Evolutionary conservation across 108 stramenopile genomes (phyloP), one percentile per base, ranked within the genome.

Genomic region (Aurantiochytrium sp.): DNA sequence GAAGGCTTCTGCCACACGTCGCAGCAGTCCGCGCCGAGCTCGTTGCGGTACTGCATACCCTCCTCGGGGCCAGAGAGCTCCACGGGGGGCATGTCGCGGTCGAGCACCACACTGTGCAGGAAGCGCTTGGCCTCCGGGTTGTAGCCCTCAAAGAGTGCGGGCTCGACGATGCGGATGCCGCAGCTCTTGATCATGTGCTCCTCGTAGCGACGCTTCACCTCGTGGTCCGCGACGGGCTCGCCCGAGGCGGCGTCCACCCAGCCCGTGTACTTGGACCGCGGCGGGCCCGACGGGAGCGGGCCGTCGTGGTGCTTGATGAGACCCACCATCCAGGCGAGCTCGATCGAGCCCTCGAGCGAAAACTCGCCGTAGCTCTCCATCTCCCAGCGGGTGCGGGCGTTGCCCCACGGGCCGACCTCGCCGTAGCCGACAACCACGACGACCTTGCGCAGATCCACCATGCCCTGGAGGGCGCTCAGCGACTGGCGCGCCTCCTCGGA

Each of bases 331-430:
- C 87, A 88, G 1, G 87, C 87, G 22, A 88, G 68, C 73, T 88
- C 87, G 53, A 88, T 88, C 21, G 31, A 17, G 27, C 87, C 87
- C 69, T 88, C 87, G 30, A 88, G 50, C 50, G 87, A 88, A 0
- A 88, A 50, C 42, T 48, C 45, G 32, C 87, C 87, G 54, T 21
- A 48, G 52, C 36, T 30, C 48, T 88, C 87, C 50, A 88, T 87
- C 32, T 88, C 87, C 87, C 87, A 88, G 37, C 87, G 69, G 1
- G 73, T 85, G 42, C 87, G 87, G 27, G 87, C 37, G 69, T 36
- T 52, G 15, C 87, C 87, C 73, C 69, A 88, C 45, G 87, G 87
- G 22, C 87, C 87, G 27, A 88, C 69, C 54, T 88, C 87, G n/a
- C 87, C 87, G 42, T 68, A 88, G 42, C 87, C 87, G 34, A 50